Percentiles rank a stretch among this genome's conserved stretches.
Conservation (phyloP, 2,329 filamentous ascomycete species). For the Hypocrella siamensis region DNA sequence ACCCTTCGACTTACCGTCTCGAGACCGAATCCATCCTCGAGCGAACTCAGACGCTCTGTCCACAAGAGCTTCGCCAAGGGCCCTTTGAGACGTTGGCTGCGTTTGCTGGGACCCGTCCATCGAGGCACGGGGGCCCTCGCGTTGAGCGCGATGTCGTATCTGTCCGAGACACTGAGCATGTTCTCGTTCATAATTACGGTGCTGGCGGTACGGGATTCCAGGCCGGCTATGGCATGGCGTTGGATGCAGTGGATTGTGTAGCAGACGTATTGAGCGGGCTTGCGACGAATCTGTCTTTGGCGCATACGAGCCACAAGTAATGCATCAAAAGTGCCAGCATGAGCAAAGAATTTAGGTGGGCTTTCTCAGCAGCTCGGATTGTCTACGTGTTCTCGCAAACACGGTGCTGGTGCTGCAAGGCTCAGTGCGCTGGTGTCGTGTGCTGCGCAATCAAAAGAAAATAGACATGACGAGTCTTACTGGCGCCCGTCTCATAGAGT, state of each 20-base stretch:
- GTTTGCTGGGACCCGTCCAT: conserved; percentile 18
- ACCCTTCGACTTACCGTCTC: conserved; percentile 17
- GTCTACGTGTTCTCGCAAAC: too few species aligned
- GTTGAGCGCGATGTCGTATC: conserved; percentile 23
- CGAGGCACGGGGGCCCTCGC: conserved; percentile 23
- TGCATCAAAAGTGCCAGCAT: too few species aligned
- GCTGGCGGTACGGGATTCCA: conserved; percentile 29
- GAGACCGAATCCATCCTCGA: conserved; percentile 22
- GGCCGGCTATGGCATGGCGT: conserved; percentile 23
- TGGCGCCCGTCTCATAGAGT: too few species aligned
- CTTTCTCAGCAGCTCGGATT: too few species aligned
- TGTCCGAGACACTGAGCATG: conserved; percentile 9
- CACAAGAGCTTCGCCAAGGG: conserved; percentile 10
- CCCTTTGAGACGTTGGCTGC: conserved; percentile 15
- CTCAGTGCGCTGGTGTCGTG: too few species aligned
- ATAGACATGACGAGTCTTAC: too few species aligned
- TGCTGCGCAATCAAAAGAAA: too few species aligned
- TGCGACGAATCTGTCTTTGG: too few species aligned
- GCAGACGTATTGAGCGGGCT: background rate
- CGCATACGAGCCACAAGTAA: too few species aligned
- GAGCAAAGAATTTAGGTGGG: too few species aligned
- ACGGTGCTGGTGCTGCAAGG: too few species aligned
- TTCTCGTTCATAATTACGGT: conserved; percentile 26
- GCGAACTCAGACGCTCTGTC: conserved; percentile 16
- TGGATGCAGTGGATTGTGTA: conserved; percentile 14